These are phyloP conservation scores for Datura wrightii DNA, from an alignment of 257 asterid species.

Conservation along the genomic window DNA sequence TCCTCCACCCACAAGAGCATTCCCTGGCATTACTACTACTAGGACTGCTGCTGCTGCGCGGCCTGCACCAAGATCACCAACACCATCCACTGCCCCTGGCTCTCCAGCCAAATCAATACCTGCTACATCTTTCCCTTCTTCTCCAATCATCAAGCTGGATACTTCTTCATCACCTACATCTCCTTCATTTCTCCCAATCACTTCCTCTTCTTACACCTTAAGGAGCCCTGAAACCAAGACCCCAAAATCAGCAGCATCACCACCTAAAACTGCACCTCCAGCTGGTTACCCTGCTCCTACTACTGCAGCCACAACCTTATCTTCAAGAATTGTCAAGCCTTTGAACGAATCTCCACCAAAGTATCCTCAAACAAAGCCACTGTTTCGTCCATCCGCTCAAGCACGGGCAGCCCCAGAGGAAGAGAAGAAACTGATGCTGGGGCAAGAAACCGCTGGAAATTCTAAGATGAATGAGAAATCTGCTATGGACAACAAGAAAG, in stretches of 20 bases:
- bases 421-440: conserved; percentile 38
- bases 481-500: conserved; percentile 36
- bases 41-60: background rate
- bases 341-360: conserved; percentile 43
- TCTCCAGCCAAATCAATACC: conserved; percentile 33
- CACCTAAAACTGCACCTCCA: conserved; percentile 30
- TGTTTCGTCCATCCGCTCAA: conserved; percentile 48
- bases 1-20: conserved; percentile 25
- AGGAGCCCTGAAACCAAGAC: conserved; percentile 38
- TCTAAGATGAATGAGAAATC: conserved; percentile 39
- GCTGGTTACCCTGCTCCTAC: background rate
- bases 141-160: conserved; percentile 38
- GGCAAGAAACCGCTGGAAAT: conserved; percentile 28
- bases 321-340: conserved; percentile 51
- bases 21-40: conserved; percentile 3
- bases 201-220: conserved; percentile 25
- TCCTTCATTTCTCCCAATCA: conserved; percentile 27
- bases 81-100: conserved; percentile 35
- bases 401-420: conserved; percentile 35
- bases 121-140: conserved; percentile 25
- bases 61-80: conserved; percentile 37
- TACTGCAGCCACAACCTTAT: conserved; percentile 19
- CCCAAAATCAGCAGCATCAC: conserved; percentile 34
- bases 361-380: conserved; percentile 42
- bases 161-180: conserved; percentile 33